Base-by-base conservation (phyloP, 169 alveolate genomes). In the Eimeria tenella region DNA sequence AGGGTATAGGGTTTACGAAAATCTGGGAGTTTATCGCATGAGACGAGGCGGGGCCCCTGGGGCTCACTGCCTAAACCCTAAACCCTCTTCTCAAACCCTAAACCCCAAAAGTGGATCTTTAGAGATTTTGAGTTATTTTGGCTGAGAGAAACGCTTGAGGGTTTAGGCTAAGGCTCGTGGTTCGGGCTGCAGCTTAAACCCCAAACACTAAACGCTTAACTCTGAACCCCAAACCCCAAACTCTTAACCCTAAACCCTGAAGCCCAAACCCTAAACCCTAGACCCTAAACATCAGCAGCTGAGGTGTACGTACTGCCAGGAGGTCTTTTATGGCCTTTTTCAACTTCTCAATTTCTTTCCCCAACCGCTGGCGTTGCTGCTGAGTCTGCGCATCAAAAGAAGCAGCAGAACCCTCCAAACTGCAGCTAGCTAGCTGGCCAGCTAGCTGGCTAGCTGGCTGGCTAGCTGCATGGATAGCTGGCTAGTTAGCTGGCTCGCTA, bases 321-420 rank as follows among this genome's bases (percentile, higher is more conserved):
- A 75, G 86, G 86, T 75, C 86, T 50, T 75, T 75, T 4, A 75
- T 75, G 13, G 19, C 65, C 53, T 75, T 75, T 62, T 75, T 75
- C n/a, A 50, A 7, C 42, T 75, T 75, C 10, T 75, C 86, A 7
- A 75, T 75, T 75, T 75, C 86, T 52, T 62, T 10, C 4, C 7
- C 55, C 49, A 21, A 21, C 53, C 86, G 63, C n/a, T 75, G 86
- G 17, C 86, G 63, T 11, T 75, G 86, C 17, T 75, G 86, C 49
- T 75, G 25, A 4, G 86, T 75, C 86, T 75, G 86, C 42, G 42
- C 60, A 75, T 15, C 0, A 19, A 42, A 49, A 25, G 81, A 50
- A 71, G 77, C 77, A 68, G 56, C 81, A 25, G 42, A 31, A 31
- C 42, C 42, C 42, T 31, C 42, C 42, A 31, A 31, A 31, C 42